Base-by-base conservation (phyloP, 2,329 filamentous ascomycete species). In the Colletotrichum ledebouriae region DNA sequence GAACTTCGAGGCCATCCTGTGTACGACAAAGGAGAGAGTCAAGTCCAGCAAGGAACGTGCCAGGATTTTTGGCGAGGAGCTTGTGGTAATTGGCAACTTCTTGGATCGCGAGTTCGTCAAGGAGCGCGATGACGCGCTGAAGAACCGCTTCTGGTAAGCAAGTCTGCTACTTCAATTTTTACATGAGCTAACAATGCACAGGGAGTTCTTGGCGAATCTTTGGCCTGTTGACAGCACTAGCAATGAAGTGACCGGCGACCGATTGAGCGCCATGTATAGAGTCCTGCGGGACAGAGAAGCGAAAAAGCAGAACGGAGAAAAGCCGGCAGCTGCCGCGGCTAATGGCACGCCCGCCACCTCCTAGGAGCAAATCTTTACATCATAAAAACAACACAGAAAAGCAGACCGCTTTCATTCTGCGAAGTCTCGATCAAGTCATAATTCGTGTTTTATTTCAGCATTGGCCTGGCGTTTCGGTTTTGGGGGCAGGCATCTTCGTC, bases 31-130 rank as follows among this genome's bases (percentile, higher is more conserved):
- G 71, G 88, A 89, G 72, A 85, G 85, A 57, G 86, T 90, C 70
- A 88, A 87, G 62, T 87, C 86, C 33, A 86, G 87, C 73, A 89
- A 90, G 71, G 84, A 87, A 59, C 84, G 90, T 50, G 85, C 90
- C 22, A 85, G 82, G 73, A 84, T 89, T 49, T 86, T 91, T 74
- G 89, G 89, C 72, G 80, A 82, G 33, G 86, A 90, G 73, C 78
- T 91, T 42, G 81, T 89, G 47, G 83, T 83, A 4, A 89, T 91
- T 76, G 89, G 89, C 60, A 85, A 86, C 63, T 90, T 89, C 73
- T 86, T 91, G 70, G 84, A 86, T 57, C 68, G 64, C 29, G 70
- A 71, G 56, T 70, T 71, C 37, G 60, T 71, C 15, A 57, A 63
- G 49, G 68, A 70, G 15, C 62, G 63, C 39, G 70, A 98, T 22